Conservation (phyloP, 495 filamentous ascomycete genomes). For the Aspergillus bridgeri region DNA sequence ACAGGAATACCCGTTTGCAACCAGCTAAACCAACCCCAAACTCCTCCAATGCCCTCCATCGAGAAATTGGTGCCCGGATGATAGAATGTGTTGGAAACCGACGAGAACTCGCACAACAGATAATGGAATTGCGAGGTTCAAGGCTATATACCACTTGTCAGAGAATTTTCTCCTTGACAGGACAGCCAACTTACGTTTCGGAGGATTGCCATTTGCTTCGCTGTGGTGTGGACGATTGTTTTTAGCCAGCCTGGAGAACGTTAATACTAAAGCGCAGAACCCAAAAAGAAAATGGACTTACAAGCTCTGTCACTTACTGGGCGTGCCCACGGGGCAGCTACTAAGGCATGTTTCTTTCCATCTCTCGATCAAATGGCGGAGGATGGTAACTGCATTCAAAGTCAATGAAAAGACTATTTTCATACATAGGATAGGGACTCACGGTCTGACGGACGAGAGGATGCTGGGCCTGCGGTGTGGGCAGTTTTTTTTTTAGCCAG, state of each 20-base stretch:
- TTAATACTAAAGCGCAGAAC: no score
- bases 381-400: no score
- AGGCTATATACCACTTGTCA: neutral
- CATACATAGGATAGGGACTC: no score
- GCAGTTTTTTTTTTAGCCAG: neutral
- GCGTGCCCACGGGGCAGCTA: conserved; percentile 7
- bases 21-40: conserved; percentile 1
- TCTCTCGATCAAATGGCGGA: no score
- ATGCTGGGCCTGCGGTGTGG: neutral
- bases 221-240: conserved; percentile 5
- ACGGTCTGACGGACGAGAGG: neutral
- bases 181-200: conserved; percentile 1
- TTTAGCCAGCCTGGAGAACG: conserved; percentile 14
- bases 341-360: neutral
- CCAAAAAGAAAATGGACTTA: conserved; percentile 1
- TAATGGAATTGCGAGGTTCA: no score
- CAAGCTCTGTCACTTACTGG: conserved; percentile 15
- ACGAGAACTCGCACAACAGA: no score
- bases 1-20: neutral
- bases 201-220: neutral
- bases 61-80: neutral
- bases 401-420: no score
- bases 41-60: neutral
- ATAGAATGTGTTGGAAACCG: no score
- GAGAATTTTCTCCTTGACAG: neutral